A percentile compares a stretch with the other conserved stretches of the same genome.
These are phyloP conservation scores for Pseudocercospora fijiensis DNA, from an alignment of 2,329 filamentous ascomycete species.

Conservation along the genomic window DNA sequence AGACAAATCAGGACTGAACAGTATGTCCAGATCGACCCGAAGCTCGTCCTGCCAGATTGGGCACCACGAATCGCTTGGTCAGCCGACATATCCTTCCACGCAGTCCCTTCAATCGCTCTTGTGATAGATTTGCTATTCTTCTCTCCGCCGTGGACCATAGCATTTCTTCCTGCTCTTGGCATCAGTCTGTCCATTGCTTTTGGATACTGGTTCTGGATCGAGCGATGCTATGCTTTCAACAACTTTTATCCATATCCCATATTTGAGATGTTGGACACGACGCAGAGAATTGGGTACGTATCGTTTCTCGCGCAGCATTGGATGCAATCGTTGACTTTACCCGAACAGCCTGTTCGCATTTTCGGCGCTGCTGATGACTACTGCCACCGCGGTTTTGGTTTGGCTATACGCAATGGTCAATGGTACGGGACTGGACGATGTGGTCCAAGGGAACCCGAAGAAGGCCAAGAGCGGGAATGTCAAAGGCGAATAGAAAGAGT, in stretches of 20 bases:
- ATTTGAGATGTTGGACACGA: conserved; percentile 66
- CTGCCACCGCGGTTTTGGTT: conserved; percentile 67
- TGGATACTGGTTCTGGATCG: conserved; percentile 74
- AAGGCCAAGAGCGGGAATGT: conserved; percentile 29
- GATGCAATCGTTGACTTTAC: conserved; percentile 17
- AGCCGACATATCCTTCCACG: conserved; percentile 65
- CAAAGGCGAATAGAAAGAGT: conserved; percentile 28
- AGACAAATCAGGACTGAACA: conserved; percentile 9
- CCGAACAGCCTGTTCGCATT: conserved; percentile 47
- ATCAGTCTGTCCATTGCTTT: conserved; percentile 62
- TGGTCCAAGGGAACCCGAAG: conserved; percentile 15
- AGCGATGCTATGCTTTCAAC: conserved; percentile 67
- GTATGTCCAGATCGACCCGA: conserved; percentile 44
- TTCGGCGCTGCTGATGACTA: conserved; percentile 66
- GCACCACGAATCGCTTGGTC: conserved; percentile 45
- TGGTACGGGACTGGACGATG: conserved; percentile 42
- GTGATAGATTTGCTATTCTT: conserved; percentile 65
- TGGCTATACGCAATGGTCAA: conserved; percentile 68
- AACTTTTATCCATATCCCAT: conserved; percentile 83
- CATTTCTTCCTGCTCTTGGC: conserved; percentile 58
- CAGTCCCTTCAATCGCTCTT: conserved; percentile 64
- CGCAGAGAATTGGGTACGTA: conserved; percentile 58
- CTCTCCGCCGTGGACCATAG: conserved; percentile 70
- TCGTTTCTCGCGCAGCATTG: not conserved
- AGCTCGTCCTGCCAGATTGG: conserved; percentile 54